These are phyloP conservation scores for Coemansia sp. DNA, from an alignment of 192 early-diverging fungal genomes.

Conservation along the genomic window DNA sequence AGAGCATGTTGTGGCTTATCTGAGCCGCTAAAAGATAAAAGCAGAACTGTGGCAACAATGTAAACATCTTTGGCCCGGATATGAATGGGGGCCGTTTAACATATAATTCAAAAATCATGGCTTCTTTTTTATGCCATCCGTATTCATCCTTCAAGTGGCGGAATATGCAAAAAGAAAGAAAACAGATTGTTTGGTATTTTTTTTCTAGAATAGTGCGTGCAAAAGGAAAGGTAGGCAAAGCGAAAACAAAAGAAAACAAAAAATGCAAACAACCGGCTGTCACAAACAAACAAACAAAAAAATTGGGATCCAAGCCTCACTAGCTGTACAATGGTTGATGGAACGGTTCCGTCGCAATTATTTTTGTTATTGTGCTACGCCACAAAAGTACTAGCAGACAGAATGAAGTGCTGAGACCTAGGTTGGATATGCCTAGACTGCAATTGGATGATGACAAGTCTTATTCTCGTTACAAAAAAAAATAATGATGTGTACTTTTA, in stretches of 20 bases:
- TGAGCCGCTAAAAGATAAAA: not conserved
- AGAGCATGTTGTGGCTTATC: not conserved
- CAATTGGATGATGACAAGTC: too few species aligned
- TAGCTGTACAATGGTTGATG: constrained; percentile 1
- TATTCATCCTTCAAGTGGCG: constrained; percentile 2
- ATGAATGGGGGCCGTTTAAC: not conserved
- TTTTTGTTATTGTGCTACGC: not conserved
- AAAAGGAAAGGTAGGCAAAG: not conserved
- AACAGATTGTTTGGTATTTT: not conserved
- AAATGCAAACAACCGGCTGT: not conserved
- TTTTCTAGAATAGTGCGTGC: not conserved
- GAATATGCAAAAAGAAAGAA: constrained; percentile 1
- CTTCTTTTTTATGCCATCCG: not conserved
- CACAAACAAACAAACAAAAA: not conserved
- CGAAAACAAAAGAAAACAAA: constrained; percentile 3
- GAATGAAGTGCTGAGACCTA: too few species aligned
- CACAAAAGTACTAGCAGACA: too few species aligned
- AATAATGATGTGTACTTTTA: too few species aligned
- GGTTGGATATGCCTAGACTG: too few species aligned
- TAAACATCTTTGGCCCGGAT: not conserved
- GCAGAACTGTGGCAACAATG: constrained; percentile 1
- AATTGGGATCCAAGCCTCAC: not conserved
- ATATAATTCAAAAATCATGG: not conserved
- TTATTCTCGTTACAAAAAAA: too few species aligned
- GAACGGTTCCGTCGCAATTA: not conserved